These are phyloP conservation scores for Pythium vanterpoolii DNA, from an alignment of 352 stramenopile genomes.

Conservation along the genomic window DNA sequence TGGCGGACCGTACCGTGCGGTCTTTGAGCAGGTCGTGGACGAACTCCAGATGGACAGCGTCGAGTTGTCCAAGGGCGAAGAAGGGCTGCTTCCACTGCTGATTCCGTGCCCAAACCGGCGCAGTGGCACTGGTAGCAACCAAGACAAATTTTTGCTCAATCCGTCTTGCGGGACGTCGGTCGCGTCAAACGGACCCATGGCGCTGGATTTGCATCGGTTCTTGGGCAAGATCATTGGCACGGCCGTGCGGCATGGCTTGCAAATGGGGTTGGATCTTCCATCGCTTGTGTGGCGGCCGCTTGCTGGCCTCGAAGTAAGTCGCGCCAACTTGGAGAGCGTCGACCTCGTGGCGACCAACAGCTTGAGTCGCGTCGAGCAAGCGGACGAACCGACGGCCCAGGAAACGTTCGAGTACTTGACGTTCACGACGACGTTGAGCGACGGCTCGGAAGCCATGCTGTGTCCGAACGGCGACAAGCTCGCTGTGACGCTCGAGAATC, in stretches of 20 bases:
- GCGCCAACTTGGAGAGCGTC: conserved; percentile 55
- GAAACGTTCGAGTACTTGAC: conserved; percentile 60
- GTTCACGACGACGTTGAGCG: conserved; percentile 71
- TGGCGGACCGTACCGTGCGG: conserved; percentile 91
- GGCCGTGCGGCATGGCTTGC: conserved; percentile 77
- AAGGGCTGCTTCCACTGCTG: conserved; percentile 83
- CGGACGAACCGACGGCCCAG: conserved; percentile 38
- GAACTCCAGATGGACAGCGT: conserved; percentile 52
- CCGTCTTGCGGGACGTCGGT: conserved; percentile 77
- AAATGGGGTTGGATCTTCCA: conserved; percentile 67
- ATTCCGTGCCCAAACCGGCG: conserved; percentile 87
- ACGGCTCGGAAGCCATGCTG: conserved; percentile 47
- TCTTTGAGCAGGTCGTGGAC: conserved; percentile 87
- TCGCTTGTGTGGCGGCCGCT: conserved; percentile 74
- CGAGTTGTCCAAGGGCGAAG: conserved; percentile 49
- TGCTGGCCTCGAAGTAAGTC: conserved; percentile 34
- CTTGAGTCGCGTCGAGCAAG: conserved; percentile 48
- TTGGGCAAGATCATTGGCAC: conserved; percentile 89
- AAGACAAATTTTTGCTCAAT: conserved; percentile 87
- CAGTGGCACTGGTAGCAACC: conserved; percentile 70
- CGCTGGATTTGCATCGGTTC: conserved; percentile 91
- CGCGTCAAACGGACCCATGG: conserved; percentile 83
- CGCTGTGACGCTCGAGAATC: conserved; percentile 61
- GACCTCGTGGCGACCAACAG: conserved; percentile 71
- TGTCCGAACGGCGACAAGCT: conserved; percentile 40